These are phyloP conservation scores for Lodderomyces pseudojiufengensis DNA, from an alignment of 1,139 yeast genomes.

Conservation along the genomic window DNA sequence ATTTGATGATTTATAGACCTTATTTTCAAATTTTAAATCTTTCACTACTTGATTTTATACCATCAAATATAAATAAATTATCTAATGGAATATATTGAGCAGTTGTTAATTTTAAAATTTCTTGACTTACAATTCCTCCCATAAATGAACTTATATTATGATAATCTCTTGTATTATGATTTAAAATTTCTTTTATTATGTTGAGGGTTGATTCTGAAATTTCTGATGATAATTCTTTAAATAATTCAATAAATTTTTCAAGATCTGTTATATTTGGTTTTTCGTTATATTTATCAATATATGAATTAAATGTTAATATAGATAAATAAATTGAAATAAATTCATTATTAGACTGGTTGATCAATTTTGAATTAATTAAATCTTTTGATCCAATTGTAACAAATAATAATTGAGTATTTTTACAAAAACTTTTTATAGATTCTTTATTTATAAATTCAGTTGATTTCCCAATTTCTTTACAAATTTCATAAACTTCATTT, in stretches of 20 bases:
- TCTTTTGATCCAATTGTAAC: conserved; percentile 35
- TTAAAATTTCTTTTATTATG: conserved; percentile 27
- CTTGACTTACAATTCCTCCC: conserved; percentile 82
- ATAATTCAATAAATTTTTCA: conserved; percentile 19
- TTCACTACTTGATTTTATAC: conserved; percentile 49
- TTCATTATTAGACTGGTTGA: conserved; percentile 9
- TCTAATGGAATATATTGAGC: conserved; percentile 73
- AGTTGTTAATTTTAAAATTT: conserved; percentile 60
- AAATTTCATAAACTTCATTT: conserved; percentile 25
- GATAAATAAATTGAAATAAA: conserved; percentile 19
- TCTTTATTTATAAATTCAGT: conserved; percentile 29
- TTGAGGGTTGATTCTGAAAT: conserved; percentile 2
- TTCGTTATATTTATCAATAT: conserved; percentile 15
- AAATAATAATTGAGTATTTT: conserved; percentile 44
- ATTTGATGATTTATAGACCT: conserved; percentile 63
- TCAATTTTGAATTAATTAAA: conserved; percentile 16
- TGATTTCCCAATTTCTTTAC: conserved; percentile 21
- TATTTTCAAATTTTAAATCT: conserved; percentile 39
- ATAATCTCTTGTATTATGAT: conserved; percentile 29
- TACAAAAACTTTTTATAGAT: conserved; percentile 52
- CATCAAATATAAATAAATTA: conserved; percentile 66
- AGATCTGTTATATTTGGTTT: conserved; percentile 22
- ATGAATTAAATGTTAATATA: conserved; percentile 23
- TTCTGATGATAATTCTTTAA: conserved; percentile 7
- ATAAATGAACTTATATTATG: conserved; percentile 43